Conservation (phyloP, 495 filamentous ascomycete species). For the Entonaema liquescens region DNA sequence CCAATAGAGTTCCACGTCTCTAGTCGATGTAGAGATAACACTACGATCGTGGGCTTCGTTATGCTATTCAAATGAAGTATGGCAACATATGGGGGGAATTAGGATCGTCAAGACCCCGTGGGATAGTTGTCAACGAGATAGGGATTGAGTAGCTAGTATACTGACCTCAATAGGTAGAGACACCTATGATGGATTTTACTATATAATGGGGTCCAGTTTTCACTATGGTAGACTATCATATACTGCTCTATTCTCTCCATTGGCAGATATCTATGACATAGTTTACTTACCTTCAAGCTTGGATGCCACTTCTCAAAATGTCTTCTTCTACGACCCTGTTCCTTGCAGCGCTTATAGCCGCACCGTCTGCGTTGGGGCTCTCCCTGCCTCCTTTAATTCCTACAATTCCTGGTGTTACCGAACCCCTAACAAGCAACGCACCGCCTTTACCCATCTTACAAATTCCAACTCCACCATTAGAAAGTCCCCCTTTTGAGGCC, state of each 20-base stretch:
- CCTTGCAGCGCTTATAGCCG: constrained; percentile 5
- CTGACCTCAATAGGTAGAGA: no score
- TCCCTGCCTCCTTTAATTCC: constrained; percentile 65
- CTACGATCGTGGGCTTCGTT: constrained; percentile 14
- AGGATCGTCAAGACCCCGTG: constrained; percentile 10
- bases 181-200: neutral
- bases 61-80: constrained; percentile 17
- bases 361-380: constrained; percentile 15
- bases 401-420: constrained; percentile 64
- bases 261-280: neutral
- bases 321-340: constrained; percentile 8
- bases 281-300: neutral
- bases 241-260: no score
- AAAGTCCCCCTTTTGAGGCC: constrained; percentile 61
- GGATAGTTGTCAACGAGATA: no score
- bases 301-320: neutral
- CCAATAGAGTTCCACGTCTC: neutral
- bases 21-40: neutral
- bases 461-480: constrained; percentile 64
- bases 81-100: constrained; percentile 22
- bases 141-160: no score
- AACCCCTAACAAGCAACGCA: constrained; percentile 57
- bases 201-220: neutral
- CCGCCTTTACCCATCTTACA: constrained; percentile 67
- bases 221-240: no score